Base-by-base conservation (phyloP, 345 rosid genomes). In the Crucihimalaya himalaica region DNA sequence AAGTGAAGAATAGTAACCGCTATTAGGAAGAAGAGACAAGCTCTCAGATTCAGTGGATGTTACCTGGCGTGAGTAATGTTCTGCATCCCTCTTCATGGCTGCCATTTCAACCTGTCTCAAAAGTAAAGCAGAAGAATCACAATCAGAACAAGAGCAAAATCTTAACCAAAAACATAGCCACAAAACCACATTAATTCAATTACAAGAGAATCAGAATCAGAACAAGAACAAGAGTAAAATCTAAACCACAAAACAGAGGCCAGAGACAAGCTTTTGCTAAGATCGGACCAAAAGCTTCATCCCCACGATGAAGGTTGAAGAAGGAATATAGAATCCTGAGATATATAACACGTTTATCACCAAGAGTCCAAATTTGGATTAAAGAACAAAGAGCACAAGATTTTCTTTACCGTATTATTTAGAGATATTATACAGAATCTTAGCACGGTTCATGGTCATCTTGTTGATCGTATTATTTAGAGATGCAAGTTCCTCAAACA, bases 51-150 rank as follows among this genome's bases (percentile, higher is more conserved):
- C 56, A 12, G 66, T 48, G 67, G 55, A 69, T 59, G 47, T 79
- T 70, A 95, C 99, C 94, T 95, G 96, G 35, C 98, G 94, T 55
- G 99, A 95, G 86, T 95, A 95, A 77, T 89, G 99, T 79, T 95
- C 99, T n/a, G 99, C 97, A 84, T 95, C 99, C 78, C 98, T 89
- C 85, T 89, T 92, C 97, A 95, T 88, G 69, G 98, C 92, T 48
- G 99, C 97, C 90, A 90, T 83, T 86, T 95, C 98, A 60, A 92
- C 98, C 83, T n/a, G n/a, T n/a, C 95, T 86, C 90, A 90, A 83
- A n/a, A n/a, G n/a, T n/a, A n/a, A n/a, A n/a, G n/a, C n/a, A n/a
- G n/a, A n/a, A n/a, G n/a, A n/a, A n/a, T n/a, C n/a, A n/a, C n/a
- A n/a, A n/a, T n/a, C n/a, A n/a, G n/a, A n/a, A n/a, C n/a, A n/a